Base-by-base conservation (phyloP, 495 filamentous ascomycete species). In the Penicillium parvum region DNA sequence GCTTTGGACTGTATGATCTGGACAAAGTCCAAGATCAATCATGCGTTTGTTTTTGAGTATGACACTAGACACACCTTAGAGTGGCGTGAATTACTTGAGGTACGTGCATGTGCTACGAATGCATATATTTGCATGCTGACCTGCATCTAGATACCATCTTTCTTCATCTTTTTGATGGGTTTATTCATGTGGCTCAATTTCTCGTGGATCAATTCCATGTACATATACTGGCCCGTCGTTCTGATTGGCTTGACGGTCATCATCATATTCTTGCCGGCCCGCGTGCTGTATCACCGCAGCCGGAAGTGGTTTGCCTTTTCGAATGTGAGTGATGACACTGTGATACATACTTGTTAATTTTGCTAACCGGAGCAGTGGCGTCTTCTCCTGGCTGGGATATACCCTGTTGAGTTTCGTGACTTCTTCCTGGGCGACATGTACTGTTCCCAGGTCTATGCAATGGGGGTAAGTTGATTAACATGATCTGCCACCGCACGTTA, bases 341-440 rank as follows among this genome's bases (percentile, higher is more conserved):
- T 10, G 5, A 2, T 19, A 11, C 7, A 28, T n/a, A 8, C 1
- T 20, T 10, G 22, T 4, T 12, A 16, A 11, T 9, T 4, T 19
- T n/a, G 12, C 60, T 74, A 18, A 72, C 47, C 3, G 19, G 12
- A 29, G 11, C 41, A 95, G 88, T 94, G 83, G 72, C 84, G 92
- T 45, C 68, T 97, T 18, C 66, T 94, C 33, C 73, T 88, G 15
- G 85, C 92, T 12, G 92, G 92, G 10, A 53, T 92, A 8, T 96
- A 90, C 61, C 89, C 86, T 7, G 92, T 98, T 14, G 92, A 96
- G 60, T 98, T 97, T 57, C 80, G 89, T 44, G 92, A 98, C 60
- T 97, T 98, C 68, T 98, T 95, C 63, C 74, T 97, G 0, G 92
- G 92, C 11, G 92, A 98, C 58, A 96, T 97, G 76, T 95, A 88